phyloP scores from a whole-genome alignment of 164 flowering plant species.

The Hamamelis virginiana region DNA sequence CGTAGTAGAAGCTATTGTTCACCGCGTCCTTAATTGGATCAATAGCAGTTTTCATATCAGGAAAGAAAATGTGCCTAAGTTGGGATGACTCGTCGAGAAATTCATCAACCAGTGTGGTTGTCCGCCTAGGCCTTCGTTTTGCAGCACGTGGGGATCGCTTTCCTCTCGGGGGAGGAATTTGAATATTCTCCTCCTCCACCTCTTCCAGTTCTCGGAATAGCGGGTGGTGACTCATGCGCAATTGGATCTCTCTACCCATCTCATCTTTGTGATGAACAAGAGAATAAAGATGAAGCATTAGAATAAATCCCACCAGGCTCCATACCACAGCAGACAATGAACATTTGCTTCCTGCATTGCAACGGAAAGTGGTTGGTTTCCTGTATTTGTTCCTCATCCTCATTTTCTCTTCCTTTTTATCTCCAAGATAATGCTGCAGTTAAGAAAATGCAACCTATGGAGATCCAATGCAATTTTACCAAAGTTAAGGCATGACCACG shows the following conservation, averaged over 20 bases:
- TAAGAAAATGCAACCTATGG: slow-evolving; percentile 53
- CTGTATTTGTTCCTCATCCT: slow-evolving; percentile 81
- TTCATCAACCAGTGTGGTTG: slow-evolving; percentile 76
- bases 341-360: slow-evolving; percentile 87
- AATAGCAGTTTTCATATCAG: slow-evolving; percentile 56
- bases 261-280: slow-evolving; percentile 34
- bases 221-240: slow-evolving; percentile 37
- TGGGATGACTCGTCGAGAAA: slow-evolving; percentile 91
- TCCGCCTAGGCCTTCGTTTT: slow-evolving; percentile 63
- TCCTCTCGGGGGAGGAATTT: slow-evolving; percentile 76
- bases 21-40: slow-evolving; percentile 61
- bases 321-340: slow-evolving; percentile 51
- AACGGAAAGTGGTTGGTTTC: slow-evolving; percentile 76
- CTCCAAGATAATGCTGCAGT: slow-evolving; percentile 66
- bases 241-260: slow-evolving; percentile 26
- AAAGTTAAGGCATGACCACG: slow-evolving; percentile 24
- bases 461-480: slow-evolving; percentile 35
- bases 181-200: slow-evolving; percentile 79
- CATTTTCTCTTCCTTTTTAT: slow-evolving; percentile 53
- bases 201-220: slow-evolving; percentile 62
- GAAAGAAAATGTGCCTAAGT: slow-evolving; percentile 75
- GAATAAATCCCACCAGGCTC: slow-evolving; percentile 62
- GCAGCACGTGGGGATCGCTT: slow-evolving; percentile 83
- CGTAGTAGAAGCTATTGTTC: slow-evolving; percentile 57
- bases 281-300: slow-evolving; percentile 62